These are phyloP conservation scores for Dactylellina haptotyla DNA, from an alignment of 2,329 filamentous ascomycete species.

Conservation along the genomic window DNA sequence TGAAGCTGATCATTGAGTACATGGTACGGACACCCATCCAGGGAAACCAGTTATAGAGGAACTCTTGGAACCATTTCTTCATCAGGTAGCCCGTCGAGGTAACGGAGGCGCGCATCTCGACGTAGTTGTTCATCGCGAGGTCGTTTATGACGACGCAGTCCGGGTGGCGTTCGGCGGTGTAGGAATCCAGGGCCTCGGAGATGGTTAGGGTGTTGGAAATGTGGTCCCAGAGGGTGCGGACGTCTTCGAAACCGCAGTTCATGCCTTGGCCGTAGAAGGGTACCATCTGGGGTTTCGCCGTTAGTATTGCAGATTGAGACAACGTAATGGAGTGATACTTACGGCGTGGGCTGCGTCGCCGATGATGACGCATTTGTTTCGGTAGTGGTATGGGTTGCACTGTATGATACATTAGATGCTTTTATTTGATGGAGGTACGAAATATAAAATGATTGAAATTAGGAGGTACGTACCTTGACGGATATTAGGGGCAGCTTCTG, in stretches of 20 bases:
- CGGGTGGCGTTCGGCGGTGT: constrained; percentile 76
- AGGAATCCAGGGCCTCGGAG: constrained; percentile 72
- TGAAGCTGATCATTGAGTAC: constrained; percentile 91
- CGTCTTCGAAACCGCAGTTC: constrained; percentile 95
- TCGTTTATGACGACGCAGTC: constrained; percentile 93
- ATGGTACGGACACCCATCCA: constrained; percentile 87
- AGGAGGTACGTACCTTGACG: constrained; percentile 70
- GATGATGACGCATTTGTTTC: constrained; percentile 79
- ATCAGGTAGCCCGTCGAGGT: constrained; percentile 79
- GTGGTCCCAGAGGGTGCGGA: constrained; percentile 80
- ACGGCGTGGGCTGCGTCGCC: constrained; percentile 90
- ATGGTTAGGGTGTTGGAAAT: constrained; percentile 62
- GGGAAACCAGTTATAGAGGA: constrained; percentile 78
- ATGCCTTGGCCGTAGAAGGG: constrained; percentile 99
- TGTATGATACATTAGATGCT: constrained; percentile 12
- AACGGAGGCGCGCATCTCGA: constrained; percentile 91
- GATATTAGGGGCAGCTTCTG: constrained; percentile 92
- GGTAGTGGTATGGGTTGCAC: constrained; percentile 86
- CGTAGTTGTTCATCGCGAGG: constrained; percentile 87
- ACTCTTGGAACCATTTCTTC: constrained; percentile 87
- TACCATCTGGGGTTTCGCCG: constrained; percentile 71
- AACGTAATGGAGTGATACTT: neutral
- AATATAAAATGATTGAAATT: neutral
- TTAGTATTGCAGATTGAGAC: neutral
- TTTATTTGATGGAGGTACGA: neutral